Evolutionary conservation across 805 yeast species (phyloP).

Genomic region (Candida maltosa): DNA sequence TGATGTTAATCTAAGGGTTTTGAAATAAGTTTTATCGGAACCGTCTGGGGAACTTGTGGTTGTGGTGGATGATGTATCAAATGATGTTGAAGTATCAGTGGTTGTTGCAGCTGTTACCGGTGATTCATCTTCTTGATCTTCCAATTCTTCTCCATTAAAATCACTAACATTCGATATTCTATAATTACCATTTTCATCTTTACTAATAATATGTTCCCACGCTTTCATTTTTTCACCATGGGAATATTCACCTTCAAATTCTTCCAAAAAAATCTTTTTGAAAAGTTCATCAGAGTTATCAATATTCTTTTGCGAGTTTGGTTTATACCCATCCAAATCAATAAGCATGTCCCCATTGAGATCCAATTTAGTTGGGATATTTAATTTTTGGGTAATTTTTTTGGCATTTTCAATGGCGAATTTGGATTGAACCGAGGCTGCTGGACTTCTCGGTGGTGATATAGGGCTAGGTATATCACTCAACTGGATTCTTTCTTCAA

Average conservation of each 20-base stretch:
- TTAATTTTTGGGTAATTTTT: conserved; percentile 63
- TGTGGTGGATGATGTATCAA: conserved; percentile 6
- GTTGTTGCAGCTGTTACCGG: conserved; percentile 20
- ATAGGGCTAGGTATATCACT: conserved; percentile 14
- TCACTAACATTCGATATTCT: conserved; percentile 43
- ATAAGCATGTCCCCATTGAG: conserved; percentile 85
- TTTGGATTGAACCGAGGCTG: conserved; percentile 27
- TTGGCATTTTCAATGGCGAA: conserved; percentile 57
- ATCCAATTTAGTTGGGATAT: conserved; percentile 85
- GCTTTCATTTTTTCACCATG: conserved; percentile 17
- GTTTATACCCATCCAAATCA: conserved; percentile 95
- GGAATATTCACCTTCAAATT: conserved; percentile 36
- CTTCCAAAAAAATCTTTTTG: conserved; percentile 70
- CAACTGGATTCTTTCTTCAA: conserved; percentile 28
- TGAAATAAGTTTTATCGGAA: conserved; percentile 54
- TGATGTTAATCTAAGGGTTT: conserved; percentile 85
- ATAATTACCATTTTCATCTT: conserved; percentile 67
- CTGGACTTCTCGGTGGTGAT: conserved; percentile 15
- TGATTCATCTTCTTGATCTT: conserved; percentile 36
- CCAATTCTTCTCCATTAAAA: conserved; percentile 44
- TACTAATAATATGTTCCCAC: conserved; percentile 39
- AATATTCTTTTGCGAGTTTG: conserved; percentile 68
- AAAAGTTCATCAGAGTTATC: conserved; percentile 74
- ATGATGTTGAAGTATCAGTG: conserved; percentile 35
- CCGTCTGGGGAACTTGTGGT: conserved; percentile 10